Conservation (phyloP, 75 land plant species). For the Picea glauca region DNA sequence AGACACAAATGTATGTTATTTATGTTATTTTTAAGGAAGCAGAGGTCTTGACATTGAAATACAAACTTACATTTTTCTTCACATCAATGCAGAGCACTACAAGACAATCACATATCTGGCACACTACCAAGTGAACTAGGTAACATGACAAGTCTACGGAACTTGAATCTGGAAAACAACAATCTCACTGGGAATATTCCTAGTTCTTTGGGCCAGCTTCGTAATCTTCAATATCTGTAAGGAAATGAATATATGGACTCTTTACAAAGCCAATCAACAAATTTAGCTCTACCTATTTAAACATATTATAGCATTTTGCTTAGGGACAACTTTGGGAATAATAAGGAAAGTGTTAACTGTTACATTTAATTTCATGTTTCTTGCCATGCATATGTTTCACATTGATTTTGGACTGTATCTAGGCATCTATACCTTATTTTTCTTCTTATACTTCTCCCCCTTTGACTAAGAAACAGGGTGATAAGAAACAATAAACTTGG, state of each 20-base stretch:
- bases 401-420: background rate
- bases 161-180: slow-evolving; percentile 29
- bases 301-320: background rate
- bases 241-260: background rate
- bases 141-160: slow-evolving; percentile 9
- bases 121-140: slow-evolving; percentile 25
- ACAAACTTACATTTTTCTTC: too few species aligned
- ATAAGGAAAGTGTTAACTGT: background rate
- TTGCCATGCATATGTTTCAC: background rate
- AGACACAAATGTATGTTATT: too few species aligned
- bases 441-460: too few species aligned
- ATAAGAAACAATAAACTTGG: slow-evolving; percentile 15
- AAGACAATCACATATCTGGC: slow-evolving; percentile 21
- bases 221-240: slow-evolving; percentile 13
- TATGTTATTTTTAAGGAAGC: too few species aligned
- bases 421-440: too few species aligned
- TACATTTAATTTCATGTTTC: background rate
- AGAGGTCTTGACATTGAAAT: too few species aligned
- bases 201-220: slow-evolving; percentile 12
- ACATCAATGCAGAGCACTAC: slow-evolving; percentile 10
- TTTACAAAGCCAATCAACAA: background rate
- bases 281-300: background rate
- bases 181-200: slow-evolving; percentile 29
- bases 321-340: background rate
- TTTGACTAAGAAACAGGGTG: background rate